Percentiles rank a stretch among this genome's conserved stretches.
phyloP scores from a whole-genome alignment of 345 rosid genomes.

The Lepidium aucheri region DNA sequence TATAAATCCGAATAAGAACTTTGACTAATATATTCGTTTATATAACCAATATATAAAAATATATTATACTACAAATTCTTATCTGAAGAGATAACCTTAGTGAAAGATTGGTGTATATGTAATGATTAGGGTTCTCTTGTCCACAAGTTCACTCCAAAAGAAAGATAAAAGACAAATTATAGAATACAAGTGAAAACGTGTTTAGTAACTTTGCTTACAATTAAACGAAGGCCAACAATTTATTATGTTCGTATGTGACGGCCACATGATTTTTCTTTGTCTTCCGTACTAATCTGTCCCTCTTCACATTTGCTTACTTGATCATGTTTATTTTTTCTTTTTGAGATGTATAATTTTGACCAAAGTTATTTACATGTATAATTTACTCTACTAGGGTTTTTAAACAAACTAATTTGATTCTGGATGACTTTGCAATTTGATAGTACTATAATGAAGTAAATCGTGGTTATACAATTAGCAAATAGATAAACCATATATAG shows the following conservation, averaged over 20 bases:
- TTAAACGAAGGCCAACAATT: constrained; percentile 5
- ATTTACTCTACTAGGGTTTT: no score
- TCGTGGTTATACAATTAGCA: no score
- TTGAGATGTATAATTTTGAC: constrained; percentile 3
- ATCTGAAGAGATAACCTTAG: constrained; percentile 14
- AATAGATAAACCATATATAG: no score
- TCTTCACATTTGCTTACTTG: background rate
- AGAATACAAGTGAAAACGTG: constrained; percentile 14
- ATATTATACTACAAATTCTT: background rate
- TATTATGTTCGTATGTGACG: constrained; percentile 11
- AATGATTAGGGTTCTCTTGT: constrained; percentile 22
- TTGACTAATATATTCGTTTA: background rate
- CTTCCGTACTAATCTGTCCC: constrained; percentile 18
- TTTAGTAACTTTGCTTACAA: constrained; percentile 29
- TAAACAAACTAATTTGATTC: no score
- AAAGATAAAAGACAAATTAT: background rate
- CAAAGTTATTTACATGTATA: background rate
- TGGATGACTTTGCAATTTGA: no score
- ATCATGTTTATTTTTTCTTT: background rate
- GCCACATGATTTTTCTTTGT: constrained; percentile 6
- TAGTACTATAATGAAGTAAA: no score
- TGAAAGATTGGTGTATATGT: background rate
- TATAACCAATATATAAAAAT: background rate
- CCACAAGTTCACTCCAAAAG: constrained; percentile 28
- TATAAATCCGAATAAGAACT: background rate